Evolutionary conservation across 1,284 basidiomycete species (phyloP), one percentile per base, ranked within the genome.

Genomic region (Polyporus tsugae): DNA sequence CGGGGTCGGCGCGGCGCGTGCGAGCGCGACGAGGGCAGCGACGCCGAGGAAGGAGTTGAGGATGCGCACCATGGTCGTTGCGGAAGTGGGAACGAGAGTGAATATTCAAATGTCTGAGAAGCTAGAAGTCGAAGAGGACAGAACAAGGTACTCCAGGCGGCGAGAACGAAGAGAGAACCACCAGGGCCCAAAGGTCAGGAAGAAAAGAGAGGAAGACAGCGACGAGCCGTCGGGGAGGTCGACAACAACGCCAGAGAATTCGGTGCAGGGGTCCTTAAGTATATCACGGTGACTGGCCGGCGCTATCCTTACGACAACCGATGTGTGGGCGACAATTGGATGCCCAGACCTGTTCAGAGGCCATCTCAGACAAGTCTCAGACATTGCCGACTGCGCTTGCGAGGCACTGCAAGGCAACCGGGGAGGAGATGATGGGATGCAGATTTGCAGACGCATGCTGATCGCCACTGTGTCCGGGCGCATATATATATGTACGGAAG

Each of bases 1-100:
- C 3, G 75, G 75, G 15, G 72, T 57, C 7, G 75, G 74, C 0
- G 71, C 72, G 0, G 77, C 73, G 42, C 59, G 71, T 44, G 69
- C 69, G 64, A 70, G 44, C n/a, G 69, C 58, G 42, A 36, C 69
- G 46, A 72, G 62, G 42, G 66, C 61, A n/a, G 67, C 67, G 69
- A 69, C 22, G 36, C 36, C 61, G 64, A 68, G 38, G 63, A 70
- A 62, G 25, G 71, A 55, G 46, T 61, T 39, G 60, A 70, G 52
- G 33, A 69, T 49, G 67, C 63, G 69, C 46, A 63, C 61, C 71
- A 70, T 72, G 38, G 46, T 64, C 13, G 38, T 55, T 33, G 6
- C 35, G 38, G 41, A 62, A 58, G 39, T 17, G 19, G n/a, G 25
- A 36, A 44, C 25, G 41, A 41, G 49, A 41, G 41, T 17, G 11